Base-by-base conservation (phyloP, 2,329 filamentous ascomycete species). In the Talaromyces atroroseus region DNA sequence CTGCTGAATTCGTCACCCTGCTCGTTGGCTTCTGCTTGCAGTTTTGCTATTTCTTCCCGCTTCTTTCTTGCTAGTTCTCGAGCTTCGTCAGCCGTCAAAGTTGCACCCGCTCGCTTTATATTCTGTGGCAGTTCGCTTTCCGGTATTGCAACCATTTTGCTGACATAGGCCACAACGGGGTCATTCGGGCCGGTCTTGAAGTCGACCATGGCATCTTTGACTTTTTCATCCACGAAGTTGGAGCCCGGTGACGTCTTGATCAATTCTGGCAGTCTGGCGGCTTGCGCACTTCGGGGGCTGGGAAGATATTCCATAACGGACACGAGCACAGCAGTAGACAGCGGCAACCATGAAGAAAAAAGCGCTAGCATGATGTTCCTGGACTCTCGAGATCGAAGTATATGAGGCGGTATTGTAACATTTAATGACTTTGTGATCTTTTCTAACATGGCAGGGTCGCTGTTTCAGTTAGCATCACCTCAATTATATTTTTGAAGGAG, bases 131-230 rank as follows among this genome's bases (percentile, higher is more conserved):
- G 78, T 65, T 99, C 92, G 71, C 90, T 96, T 66, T 95, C 90
- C 0, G 91, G 92, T 12, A 99, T 81, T 0, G 94, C 94, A 1
- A 97, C 89, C 91, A 99, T 96, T 71, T 99, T 99, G 75, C 92
- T 97, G 59, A 99, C 89, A 63, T 96, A 99, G 8, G 90, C 92
- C 1, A 99, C 90, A 0, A 95, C 85, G 0, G 92, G 92, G 57
- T 88, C 87, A 0, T 85, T 80, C 40, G 82, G 79, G 0, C 79
- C 80, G 3, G 83, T 83, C 66, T 88, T 89, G 68, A 95, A 96
- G 0, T 85, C 80, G 1, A 88, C 75, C 86, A 97, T 92, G 5
- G 92, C 90, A n/a, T 88, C 79, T 63, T 84, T 87, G 54, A 97
- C 76, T 6, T 78, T 75, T 1, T 82, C 74, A 53, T 89, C 84